Evolutionary conservation across 148 eudicot genomes (phyloP), one percentile per base, ranked within the genome.

Genomic region (Cornus florida): DNA sequence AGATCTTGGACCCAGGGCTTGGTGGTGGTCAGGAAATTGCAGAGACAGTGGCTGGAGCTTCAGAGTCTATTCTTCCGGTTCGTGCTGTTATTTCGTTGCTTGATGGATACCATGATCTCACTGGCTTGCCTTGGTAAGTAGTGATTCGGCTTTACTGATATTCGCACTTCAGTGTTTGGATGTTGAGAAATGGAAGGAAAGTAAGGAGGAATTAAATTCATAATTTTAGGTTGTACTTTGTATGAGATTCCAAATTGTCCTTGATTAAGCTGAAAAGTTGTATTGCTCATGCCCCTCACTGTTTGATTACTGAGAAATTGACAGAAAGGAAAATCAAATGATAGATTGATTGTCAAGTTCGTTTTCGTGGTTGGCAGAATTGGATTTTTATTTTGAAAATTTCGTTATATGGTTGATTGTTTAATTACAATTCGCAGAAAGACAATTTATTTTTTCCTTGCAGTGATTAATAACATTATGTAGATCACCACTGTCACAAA

Each of bases 41-140:
- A n/a, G 85, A 71, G 46, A 50, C 71, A 1, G 68, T 70, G 22
- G 16, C 14, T 48, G 35, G 16, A 16, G 53, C 39, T 14, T 43
- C 69, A 17, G 89, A 91, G 77, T 77, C 85, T 10, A 48, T 83
- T 75, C 79, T 89, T 77, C 96, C 97, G 2, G 81, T 93, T 76
- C 53, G 79, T 5, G 80, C 78, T 5, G 11, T 89, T 56, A 86
- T 89, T 65, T 86, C 92, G 9, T 78, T 90, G 81, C 87, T 93
- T 17, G 94, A 91, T 77, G 81, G 84, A 11, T 85, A 69, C 43
- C 96, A 92, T 77, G 83, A 92, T 62, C 69, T 83, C 38, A 82
- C 91, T 41, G 92, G 92, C 35, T 83, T 92, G 76, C 97, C 97
- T 76, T 93, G 97, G 97, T 93, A 73, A 77, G 87, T 69, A 5